Base-by-base conservation (phyloP, 1,139 yeast species). In the Yamadazyma dushanensis region DNA sequence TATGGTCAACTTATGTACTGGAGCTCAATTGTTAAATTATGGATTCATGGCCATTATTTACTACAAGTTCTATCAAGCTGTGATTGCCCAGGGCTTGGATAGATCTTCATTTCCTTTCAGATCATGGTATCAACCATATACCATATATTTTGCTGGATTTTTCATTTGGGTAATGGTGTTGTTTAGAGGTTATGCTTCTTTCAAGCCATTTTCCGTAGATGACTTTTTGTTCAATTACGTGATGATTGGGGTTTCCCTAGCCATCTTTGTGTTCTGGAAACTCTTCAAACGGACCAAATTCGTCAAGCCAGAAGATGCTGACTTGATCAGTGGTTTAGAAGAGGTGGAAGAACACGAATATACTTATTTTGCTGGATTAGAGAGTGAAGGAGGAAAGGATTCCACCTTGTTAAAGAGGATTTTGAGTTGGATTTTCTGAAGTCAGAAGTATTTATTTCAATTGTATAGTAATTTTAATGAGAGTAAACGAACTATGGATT, bases 71-170 rank as follows among this genome's bases (percentile, higher is more conserved):
- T 74, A 76, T 58, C 65, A 71, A 35, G 92, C 90, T 2, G 69
- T 77, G 47, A 55, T 66, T 29, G 78, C 71, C 1, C 69, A 52
- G 43, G 95, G 95, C 73, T 79, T 41, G 83, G 72, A 79, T 44
- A 83, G 80, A 49, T 70, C 69, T 31, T 64, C 78, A 13, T 86
- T 84, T 54, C 92, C 94, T 1, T 84, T 80, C 56, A 71, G 75
- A 51, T 79, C 94, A 2, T 87, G 89, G 19, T 72, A 80, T 34
- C 95, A 87, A 54, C 95, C 95, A 0, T 84, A 73, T 50, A 60
- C 79, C 19, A 89, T 94, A 1, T 74, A 76, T 28, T 64, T 79
- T 48, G 59, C 67, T 11, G 49, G 62, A 3, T 49, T 57, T 32
- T 58, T 63, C 43, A 47, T 64, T 29, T 56, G 60, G 57, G 38